Percentiles rank a stretch among this genome's conserved stretches.
Conservation (phyloP, 805 yeast genomes). For the Yamadazyma paraphyllophila region DNA sequence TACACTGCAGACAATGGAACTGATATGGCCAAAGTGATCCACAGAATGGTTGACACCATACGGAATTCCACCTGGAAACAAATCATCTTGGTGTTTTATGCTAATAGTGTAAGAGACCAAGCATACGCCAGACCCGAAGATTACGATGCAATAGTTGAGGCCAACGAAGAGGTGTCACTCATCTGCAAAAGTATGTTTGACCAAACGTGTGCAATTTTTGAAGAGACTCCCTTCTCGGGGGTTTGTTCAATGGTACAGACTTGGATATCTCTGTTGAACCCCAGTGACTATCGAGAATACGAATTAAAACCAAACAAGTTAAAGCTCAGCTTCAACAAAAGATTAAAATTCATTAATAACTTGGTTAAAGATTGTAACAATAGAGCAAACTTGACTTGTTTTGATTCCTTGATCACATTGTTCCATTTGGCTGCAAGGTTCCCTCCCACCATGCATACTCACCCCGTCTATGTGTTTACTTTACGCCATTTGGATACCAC, state of each 20-base stretch:
- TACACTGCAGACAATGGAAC: conserved; percentile 25
- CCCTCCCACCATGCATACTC: conserved; percentile 18
- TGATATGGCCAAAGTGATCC: conserved; percentile 20
- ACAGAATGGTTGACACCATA: conserved; percentile 25
- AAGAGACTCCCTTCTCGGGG: conserved; percentile 20
- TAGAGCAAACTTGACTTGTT: conserved; percentile 28
- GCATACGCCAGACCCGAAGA: conserved; percentile 36
- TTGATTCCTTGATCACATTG: conserved; percentile 34
- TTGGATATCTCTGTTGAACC: conserved; percentile 34
- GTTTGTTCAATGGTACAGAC: conserved; percentile 19
- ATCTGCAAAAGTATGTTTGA: conserved; percentile 32
- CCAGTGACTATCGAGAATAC: conserved; percentile 35
- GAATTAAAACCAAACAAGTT: conserved; percentile 29
- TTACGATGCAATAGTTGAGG: conserved; percentile 23
- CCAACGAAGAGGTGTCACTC: conserved; percentile 22
- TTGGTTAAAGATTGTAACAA: conserved; percentile 29
- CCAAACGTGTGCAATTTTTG: conserved; percentile 27
- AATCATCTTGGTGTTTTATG: conserved; percentile 30
- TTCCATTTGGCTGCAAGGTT: conserved; percentile 36
- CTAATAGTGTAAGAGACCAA: conserved; percentile 34
- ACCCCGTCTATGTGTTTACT: conserved; percentile 31
- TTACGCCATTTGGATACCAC: conserved; percentile 31
- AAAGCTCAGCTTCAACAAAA: conserved; percentile 34
- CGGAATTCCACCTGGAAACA: conserved; percentile 37
- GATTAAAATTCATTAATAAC: conserved; percentile 29